phyloP scores from a whole-genome alignment of 2,329 filamentous ascomycete genomes.

The Orbilia ellipsospora region DNA sequence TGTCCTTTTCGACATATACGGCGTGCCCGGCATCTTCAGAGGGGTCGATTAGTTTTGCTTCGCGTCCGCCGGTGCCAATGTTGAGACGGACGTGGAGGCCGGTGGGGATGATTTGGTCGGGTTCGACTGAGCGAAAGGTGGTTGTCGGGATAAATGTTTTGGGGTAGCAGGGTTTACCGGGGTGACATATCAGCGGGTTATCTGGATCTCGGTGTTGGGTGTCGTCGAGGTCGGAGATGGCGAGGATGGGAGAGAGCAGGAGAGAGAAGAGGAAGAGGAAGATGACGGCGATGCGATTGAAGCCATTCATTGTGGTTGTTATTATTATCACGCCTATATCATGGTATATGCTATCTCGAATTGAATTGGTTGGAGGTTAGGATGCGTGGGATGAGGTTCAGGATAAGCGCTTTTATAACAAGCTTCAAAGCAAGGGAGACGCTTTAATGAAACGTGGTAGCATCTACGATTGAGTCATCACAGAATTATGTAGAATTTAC shows the following conservation, averaged over 20 bases:
- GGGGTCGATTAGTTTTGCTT: slow-evolving; percentile 74
- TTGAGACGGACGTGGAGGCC: slow-evolving; percentile 76
- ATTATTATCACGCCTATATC: neutral
- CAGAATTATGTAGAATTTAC: neutral
- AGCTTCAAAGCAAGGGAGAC: neutral
- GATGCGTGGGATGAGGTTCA: neutral
- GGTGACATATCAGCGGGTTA: slow-evolving; percentile 72
- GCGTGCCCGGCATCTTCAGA: slow-evolving; percentile 63
- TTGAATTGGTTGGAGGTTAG: neutral
- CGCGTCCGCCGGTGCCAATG: slow-evolving; percentile 72
- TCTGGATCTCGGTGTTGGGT: neutral
- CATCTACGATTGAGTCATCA: slow-evolving; percentile 27
- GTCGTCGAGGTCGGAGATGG: slow-evolving; percentile 9
- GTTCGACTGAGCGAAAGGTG: slow-evolving; percentile 72
- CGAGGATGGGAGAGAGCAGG: slow-evolving; percentile 40
- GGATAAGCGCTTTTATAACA: slow-evolving; percentile 16
- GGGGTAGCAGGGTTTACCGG: slow-evolving; percentile 71
- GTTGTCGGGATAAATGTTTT: slow-evolving; percentile 72
- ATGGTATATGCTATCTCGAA: no score
- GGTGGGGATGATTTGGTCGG: slow-evolving; percentile 73
- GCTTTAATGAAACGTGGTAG: slow-evolving; percentile 32
- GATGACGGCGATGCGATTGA: slow-evolving; percentile 37
- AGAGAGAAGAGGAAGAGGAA: slow-evolving; percentile 44
- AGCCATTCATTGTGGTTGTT: slow-evolving; percentile 35
- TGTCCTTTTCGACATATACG: slow-evolving; percentile 43